Base-by-base conservation (phyloP, 2,329 filamentous ascomycete species). In the Phialemoniopsis sp. region DNA sequence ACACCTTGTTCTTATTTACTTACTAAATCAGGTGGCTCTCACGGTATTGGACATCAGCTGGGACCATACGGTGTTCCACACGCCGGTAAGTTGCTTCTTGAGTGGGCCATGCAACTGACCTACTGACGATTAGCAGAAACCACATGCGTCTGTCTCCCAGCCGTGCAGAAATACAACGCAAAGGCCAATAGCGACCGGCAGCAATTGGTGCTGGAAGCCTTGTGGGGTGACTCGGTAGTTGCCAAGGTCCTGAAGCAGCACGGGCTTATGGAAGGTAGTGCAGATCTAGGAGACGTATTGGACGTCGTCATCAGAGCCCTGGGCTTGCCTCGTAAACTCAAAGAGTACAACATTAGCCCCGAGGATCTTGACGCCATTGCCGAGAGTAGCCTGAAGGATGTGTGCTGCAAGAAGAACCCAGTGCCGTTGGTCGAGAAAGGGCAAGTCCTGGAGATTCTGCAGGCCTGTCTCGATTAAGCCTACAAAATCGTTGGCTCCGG, bases 71-170 rank as follows among this genome's bases (percentile, higher is more conserved):
- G 38, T 3, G 43, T 46, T 5, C 43, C 58, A 60, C 21, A 68
- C 61, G 10, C 71, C 64, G 4, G 46, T 72, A n/a, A 69, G 73
- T 1, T n/a, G 71, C 74, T 8, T 67, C 66, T 32, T 29, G 15
- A 37, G 10, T n/a, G n/a, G n/a, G n/a, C n/a, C n/a, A n/a, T n/a
- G n/a, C n/a, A n/a, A n/a, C n/a, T n/a, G n/a, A n/a, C n/a, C n/a
- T n/a, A n/a, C n/a, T n/a, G n/a, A n/a, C n/a, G n/a, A n/a, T n/a
- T n/a, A n/a, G n/a, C 70, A 32, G 72, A 74, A 50, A 78, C 74
- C 18, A 74, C 68, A 39, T 78, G 73, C 50, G 66, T 78, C 26
- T 55, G 77, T 36, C 56, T 75, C 4, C 73, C 74, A 0, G 65
- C 70, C 1, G 72, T 77, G 5, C 68, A 68, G 46, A 73, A 70